These are phyloP conservation scores for Glycine tomentella DNA, from an alignment of 306 rosid genomes.

Conservation along the genomic window DNA sequence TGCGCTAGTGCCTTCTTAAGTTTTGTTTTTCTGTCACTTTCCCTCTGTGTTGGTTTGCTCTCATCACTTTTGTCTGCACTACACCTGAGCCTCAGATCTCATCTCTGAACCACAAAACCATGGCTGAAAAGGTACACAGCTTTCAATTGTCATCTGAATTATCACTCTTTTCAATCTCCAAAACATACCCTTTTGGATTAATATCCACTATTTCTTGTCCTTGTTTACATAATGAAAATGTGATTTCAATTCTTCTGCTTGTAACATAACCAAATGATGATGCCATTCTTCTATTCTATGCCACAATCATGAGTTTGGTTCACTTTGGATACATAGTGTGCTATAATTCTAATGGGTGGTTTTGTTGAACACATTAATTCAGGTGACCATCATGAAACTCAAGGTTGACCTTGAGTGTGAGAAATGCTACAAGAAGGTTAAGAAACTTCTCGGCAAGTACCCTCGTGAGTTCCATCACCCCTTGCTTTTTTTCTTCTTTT, in stretches of 20 bases:
- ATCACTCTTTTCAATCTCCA: background rate
- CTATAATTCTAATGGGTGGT: background rate
- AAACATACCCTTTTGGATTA: background rate
- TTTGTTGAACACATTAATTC: slow-evolving; percentile 2
- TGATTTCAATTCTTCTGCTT: background rate
- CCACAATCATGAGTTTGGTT: slow-evolving; percentile 4
- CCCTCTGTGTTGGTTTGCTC: background rate
- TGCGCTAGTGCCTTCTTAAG: slow-evolving; percentile 43
- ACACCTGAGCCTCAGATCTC: slow-evolving; percentile 41
- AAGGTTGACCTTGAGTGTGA: slow-evolving; percentile 78
- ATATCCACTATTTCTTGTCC: background rate
- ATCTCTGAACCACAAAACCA: slow-evolving; percentile 34
- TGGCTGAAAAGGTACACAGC: slow-evolving; percentile 58
- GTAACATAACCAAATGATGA: background rate
- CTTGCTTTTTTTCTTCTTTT: background rate
- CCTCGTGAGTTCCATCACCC: slow-evolving; percentile 70
- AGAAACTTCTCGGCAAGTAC: slow-evolving; percentile 68
- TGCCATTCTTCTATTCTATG: background rate
- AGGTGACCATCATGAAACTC: slow-evolving; percentile 68
- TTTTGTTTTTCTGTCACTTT: background rate
- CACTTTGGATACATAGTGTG: background rate
- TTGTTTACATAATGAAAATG: background rate
- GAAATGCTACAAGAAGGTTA: slow-evolving; percentile 79
- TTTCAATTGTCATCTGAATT: background rate
- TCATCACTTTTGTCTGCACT: background rate